Conservation (phyloP, 2,329 filamentous ascomycete genomes). For the Botrytis paeoniae region DNA sequence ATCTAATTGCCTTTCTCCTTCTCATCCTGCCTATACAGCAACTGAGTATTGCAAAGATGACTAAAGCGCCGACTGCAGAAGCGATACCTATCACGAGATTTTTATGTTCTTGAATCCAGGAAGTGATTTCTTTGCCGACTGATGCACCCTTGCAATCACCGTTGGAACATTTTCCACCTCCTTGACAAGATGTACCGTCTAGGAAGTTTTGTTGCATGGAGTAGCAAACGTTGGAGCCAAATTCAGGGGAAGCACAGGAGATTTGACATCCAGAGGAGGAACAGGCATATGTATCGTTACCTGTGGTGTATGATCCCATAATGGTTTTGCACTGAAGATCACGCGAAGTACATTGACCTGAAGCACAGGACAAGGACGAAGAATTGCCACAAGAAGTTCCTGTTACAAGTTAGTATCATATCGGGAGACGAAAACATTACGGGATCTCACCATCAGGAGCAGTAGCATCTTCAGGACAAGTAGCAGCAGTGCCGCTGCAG, state of each 20-base stretch:
- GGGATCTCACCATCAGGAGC: slow-evolving; percentile 57
- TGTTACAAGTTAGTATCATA: slow-evolving; percentile 27
- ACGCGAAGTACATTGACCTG: slow-evolving; percentile 90
- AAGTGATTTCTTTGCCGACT: slow-evolving; percentile 65
- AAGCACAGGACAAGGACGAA: slow-evolving; percentile 67
- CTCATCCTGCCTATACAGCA: slow-evolving; percentile 61
- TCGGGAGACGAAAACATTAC: neutral
- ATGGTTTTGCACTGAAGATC: slow-evolving; percentile 84
- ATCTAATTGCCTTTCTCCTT: slow-evolving; percentile 21
- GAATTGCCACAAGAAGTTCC: slow-evolving; percentile 62
- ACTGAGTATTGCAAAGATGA: slow-evolving; percentile 65
- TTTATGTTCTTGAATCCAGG: slow-evolving; percentile 76
- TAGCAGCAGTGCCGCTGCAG: slow-evolving; percentile 69
- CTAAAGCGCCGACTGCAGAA: slow-evolving; percentile 66
- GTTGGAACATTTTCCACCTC: slow-evolving; percentile 74
- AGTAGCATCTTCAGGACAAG: slow-evolving; percentile 72
- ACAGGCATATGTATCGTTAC: slow-evolving; percentile 80
- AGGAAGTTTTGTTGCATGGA: slow-evolving; percentile 86
- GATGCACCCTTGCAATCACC: slow-evolving; percentile 73
- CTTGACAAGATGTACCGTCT: slow-evolving; percentile 82
- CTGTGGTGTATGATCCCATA: slow-evolving; percentile 70
- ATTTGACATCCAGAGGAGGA: slow-evolving; percentile 69
- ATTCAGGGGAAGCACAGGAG: slow-evolving; percentile 67
- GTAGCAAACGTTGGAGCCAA: slow-evolving; percentile 65
- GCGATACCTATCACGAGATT: slow-evolving; percentile 78